A percentile compares a stretch with the other conserved stretches of the same genome.
phyloP scores from a whole-genome alignment of 768 basidiomycete genomes.

The Pilatotrama ljubarskyi region DNA sequence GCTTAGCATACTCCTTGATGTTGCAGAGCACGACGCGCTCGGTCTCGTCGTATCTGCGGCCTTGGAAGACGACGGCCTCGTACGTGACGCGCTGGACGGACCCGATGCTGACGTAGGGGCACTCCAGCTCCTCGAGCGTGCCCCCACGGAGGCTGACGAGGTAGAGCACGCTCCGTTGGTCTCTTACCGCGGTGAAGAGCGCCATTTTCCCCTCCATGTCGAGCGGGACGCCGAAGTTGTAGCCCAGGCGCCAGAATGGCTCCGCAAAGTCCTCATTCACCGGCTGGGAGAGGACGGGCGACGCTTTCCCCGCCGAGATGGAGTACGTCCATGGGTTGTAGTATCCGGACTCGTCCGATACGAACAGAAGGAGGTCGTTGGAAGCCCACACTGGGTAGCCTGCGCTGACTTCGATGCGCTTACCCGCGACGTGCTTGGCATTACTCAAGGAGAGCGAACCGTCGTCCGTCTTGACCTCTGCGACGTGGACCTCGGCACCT shows the following conservation, averaged over 20 bases:
- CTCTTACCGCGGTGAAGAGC: conserved; percentile 35
- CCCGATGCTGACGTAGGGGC: conserved; percentile 44
- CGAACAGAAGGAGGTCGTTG: conserved; percentile 59
- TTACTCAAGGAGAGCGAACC: conserved; percentile 37
- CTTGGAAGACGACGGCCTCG: conserved; percentile 43
- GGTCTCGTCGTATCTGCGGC: conserved; percentile 41
- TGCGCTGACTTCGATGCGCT: conserved; percentile 49
- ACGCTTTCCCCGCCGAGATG: conserved; percentile 33
- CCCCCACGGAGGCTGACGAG: conserved; percentile 31
- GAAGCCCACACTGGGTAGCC: conserved; percentile 61
- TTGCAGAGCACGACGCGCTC: conserved; percentile 41
- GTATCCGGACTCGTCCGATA: conserved; percentile 64
- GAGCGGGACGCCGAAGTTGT: conserved; percentile 48
- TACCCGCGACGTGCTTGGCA: conserved; percentile 50
- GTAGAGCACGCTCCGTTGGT: conserved; percentile 39
- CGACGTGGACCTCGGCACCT: conserved; percentile 55
- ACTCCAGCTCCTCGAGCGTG: conserved; percentile 35
- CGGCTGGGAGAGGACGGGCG: conserved; percentile 43
- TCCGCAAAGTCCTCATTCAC: conserved; percentile 55
- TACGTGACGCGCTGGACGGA: conserved; percentile 38
- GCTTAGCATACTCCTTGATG: conserved; percentile 24
- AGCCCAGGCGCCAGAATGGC: conserved; percentile 57
- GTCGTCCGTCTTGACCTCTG: conserved; percentile 39
- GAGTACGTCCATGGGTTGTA: conserved; percentile 66
- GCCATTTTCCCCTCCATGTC: conserved; percentile 34